Evolutionary conservation across 768 basidiomycete genomes (phyloP), one percentile per base, ranked within the genome.

Genomic region (Rhodotorula kratochvilovae): DNA sequence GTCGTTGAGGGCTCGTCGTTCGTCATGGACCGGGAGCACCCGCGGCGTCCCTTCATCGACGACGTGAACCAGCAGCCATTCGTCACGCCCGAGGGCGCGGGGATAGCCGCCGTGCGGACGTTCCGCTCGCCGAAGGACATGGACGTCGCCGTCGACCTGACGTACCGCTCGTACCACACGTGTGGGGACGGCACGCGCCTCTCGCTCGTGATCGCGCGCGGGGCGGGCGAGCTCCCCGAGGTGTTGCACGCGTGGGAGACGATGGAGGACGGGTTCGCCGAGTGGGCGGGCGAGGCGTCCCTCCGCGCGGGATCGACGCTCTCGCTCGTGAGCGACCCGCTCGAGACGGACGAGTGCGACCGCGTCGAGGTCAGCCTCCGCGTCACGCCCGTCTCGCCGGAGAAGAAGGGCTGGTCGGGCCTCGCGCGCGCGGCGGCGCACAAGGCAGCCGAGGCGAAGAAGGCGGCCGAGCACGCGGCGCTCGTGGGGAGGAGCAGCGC

Each of bases 141-240:
- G 59, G 61, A 72, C 42, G 70, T 68, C 51, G 64, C 71, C 2
- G 16, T 75, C 43, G 70, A 75, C 8, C 27, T 64, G 8, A 31
- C 55, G n/a, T 72, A 69, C 39, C 67, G 67, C 13, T 60, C 74
- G 17, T 55, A 61, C 21, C 74, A 75, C 53, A 13, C 25, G 11
- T 75, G 74, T 56, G 74, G 74, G 21, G 74, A 75, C 62, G 74
- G 74, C 1, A 72, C 74, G 1, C 48, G 61, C 35, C 51, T 74
- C 17, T 39, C 36, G 11, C 58, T 74, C 29, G n/a, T 67, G n/a
- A 2, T 45, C 21, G 42, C 64, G 23, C 68, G 61, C 58, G 68
- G 72, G 0, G 50, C 56, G 0, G 70, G 64, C 31, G 54, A 63
- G 35, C 61, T 54, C 23, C 60, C 67, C 15, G 57, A 63, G 25